These are phyloP conservation scores for Citrus medica DNA, from an alignment of 345 rosid genomes.

Conservation along the genomic window DNA sequence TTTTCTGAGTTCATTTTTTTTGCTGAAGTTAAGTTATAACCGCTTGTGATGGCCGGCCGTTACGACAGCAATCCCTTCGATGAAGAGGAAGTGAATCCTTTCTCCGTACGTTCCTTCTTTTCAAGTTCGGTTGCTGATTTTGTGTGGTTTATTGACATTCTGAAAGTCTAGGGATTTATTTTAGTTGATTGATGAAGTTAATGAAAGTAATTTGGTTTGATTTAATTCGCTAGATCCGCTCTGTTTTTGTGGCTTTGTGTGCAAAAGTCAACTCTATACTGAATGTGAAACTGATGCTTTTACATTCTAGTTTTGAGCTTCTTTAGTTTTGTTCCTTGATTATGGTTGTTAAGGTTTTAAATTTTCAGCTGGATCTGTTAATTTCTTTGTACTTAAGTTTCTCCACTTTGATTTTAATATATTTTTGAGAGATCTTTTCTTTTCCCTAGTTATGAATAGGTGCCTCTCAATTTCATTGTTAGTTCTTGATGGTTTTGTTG, in stretches of 20 bases:
- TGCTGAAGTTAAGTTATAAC: not conserved
- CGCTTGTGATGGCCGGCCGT: constrained; percentile 66
- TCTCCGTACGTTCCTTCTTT: constrained; percentile 55
- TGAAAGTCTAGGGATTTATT: not conserved
- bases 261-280: not conserved
- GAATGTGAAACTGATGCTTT: not conserved
- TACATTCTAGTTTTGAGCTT: not conserved
- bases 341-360: not conserved
- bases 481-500: not conserved
- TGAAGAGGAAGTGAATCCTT: constrained; percentile 94
- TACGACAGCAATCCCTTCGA: constrained; percentile 86
- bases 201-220: not conserved
- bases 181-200: not conserved
- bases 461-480: not conserved
- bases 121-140: not conserved
- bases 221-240: not conserved
- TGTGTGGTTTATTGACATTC: not conserved
- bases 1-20: not conserved
- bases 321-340: not conserved
- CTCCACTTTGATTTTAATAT: not conserved
- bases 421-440: not conserved
- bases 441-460: not conserved
- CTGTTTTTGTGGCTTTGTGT: not conserved
- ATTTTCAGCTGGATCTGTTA: constrained; percentile 7
- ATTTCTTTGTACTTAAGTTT: not conserved